These are phyloP conservation scores for Agaricus sinodeliciosus DNA, from an alignment of 768 basidiomycete species.

Conservation along the genomic window DNA sequence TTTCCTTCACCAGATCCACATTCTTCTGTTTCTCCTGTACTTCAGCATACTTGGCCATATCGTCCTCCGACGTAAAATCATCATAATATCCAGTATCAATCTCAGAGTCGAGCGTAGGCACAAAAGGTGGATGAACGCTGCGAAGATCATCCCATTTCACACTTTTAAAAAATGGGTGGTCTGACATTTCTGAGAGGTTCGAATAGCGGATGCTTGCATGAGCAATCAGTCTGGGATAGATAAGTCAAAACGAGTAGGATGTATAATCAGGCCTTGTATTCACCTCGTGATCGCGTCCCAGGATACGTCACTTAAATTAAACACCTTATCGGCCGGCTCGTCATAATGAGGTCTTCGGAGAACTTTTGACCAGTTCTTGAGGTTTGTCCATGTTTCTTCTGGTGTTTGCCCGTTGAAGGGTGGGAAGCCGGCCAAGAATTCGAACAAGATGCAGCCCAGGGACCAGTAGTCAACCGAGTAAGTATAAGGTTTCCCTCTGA, in stretches of 20 bases:
- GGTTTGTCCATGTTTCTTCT: slow-evolving; percentile 98
- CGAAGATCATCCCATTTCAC: slow-evolving; percentile 80
- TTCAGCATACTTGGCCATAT: slow-evolving; percentile 99
- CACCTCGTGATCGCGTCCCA: slow-evolving; percentile 93
- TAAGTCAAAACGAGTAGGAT: background rate
- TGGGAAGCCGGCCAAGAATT: slow-evolving; percentile 94
- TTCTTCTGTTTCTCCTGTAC: slow-evolving; percentile 96
- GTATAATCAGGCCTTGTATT: slow-evolving; percentile 13
- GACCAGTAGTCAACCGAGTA: slow-evolving; percentile 99
- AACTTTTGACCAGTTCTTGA: slow-evolving; percentile 96
- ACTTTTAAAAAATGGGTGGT: slow-evolving; percentile 77
- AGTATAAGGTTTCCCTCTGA: slow-evolving; percentile 90
- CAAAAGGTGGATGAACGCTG: slow-evolving; percentile 75
- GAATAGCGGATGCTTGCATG: slow-evolving; percentile 77
- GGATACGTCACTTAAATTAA: slow-evolving; percentile 88
- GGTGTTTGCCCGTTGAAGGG: slow-evolving; percentile 95
- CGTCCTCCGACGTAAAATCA: slow-evolving; percentile 80
- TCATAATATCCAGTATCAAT: slow-evolving; percentile 95
- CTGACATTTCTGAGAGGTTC: slow-evolving; percentile 63
- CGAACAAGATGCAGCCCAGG: slow-evolving; percentile 95
- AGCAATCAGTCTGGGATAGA: slow-evolving; percentile 64
- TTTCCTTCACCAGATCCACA: slow-evolving; percentile 88
- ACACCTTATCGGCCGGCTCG: slow-evolving; percentile 91
- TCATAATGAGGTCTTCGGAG: slow-evolving; percentile 93
- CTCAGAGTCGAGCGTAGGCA: slow-evolving; percentile 91